Percentiles rank a stretch among this genome's conserved stretches.
Conservation (phyloP, 2,329 filamentous ascomycete genomes). For the Aspergillus brasiliensis region DNA sequence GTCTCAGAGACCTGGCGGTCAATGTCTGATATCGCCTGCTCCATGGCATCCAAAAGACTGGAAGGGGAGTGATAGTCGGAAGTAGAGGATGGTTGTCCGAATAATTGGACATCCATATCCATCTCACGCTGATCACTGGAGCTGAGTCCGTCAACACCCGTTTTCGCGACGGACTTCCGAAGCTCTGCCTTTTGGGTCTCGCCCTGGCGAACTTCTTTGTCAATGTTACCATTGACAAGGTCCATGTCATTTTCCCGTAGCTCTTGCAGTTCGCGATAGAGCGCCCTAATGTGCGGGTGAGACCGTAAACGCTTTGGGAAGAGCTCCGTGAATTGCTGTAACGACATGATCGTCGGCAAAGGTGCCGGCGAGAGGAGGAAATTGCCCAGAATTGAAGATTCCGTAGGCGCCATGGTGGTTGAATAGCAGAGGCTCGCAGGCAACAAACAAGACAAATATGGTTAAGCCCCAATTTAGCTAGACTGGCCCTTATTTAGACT, state of each 20-base stretch:
- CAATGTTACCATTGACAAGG: conserved; percentile 59
- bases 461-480: too few relatives aligned
- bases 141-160: conserved; percentile 37
- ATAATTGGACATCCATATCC: conserved; percentile 59
- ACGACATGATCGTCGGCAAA: conserved; percentile 71
- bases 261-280: conserved; percentile 79
- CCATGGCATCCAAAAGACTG: conserved; percentile 69
- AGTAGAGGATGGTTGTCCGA: conserved; percentile 50
- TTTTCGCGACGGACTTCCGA: conserved; percentile 33
- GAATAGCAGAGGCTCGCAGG: not conserved
- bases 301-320: conserved; percentile 70
- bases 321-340: conserved; percentile 73
- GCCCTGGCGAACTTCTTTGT: conserved; percentile 39
- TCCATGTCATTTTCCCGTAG: conserved; percentile 72
- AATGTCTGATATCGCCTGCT: conserved; percentile 65
- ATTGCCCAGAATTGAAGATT: conserved; percentile 72
- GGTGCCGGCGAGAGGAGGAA: conserved; percentile 78
- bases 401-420: conserved; percentile 68
- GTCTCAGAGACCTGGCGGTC: conserved; percentile 68
- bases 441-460: not conserved
- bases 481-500: too few relatives aligned
- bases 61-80: conserved; percentile 61
- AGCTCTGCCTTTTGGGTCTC: conserved; percentile 43
- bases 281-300: conserved; percentile 66
- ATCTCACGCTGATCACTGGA: conserved; percentile 41